A percentile compares a stretch with the other conserved stretches of the same genome.
These are phyloP conservation scores for Thuidium tamariscinum DNA, from an alignment of 225 moss, liverwort and hornwort genomes.

Conservation along the genomic window DNA sequence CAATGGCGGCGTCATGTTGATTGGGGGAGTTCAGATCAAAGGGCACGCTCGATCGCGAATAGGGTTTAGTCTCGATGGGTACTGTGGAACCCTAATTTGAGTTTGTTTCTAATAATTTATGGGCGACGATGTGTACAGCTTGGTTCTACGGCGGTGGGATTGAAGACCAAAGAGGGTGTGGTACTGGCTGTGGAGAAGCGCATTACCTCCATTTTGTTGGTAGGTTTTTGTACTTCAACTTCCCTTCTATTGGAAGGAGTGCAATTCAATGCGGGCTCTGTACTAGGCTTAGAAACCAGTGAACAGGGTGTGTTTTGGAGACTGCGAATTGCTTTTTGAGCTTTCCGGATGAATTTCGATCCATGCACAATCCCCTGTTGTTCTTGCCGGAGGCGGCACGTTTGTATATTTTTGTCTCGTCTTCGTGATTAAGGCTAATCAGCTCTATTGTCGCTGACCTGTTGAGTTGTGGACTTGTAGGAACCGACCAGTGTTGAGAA, in stretches of 20 bases:
- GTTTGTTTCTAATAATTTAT: not conserved
- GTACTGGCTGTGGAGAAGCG: conserved; percentile 38
- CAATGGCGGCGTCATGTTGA: not conserved
- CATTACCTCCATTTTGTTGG: conserved; percentile 37
- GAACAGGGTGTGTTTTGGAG: not conserved
- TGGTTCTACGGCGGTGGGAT: conserved; percentile 44
- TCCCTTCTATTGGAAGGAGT: not conserved
- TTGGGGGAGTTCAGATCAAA: not conserved
- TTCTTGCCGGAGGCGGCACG: not conserved
- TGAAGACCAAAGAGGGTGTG: conserved; percentile 38
- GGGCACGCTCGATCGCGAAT: not conserved
- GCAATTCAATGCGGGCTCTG: not conserved
- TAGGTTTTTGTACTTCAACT: not conserved
- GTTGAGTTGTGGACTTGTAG: conserved; percentile 8
- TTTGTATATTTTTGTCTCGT: not conserved
- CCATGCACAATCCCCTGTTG: not conserved
- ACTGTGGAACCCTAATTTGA: not conserved
- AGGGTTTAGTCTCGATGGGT: not conserved
- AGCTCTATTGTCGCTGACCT: not conserved
- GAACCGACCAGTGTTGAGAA: conserved; percentile 92
- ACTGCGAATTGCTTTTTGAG: not conserved
- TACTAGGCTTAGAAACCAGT: not conserved
- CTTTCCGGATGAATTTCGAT: not conserved
- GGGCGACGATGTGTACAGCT: conserved; percentile 14
- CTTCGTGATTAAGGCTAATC: not conserved